Conservation (phyloP, 352 stramenopile genomes). For the Pythium sukuiense region DNA sequence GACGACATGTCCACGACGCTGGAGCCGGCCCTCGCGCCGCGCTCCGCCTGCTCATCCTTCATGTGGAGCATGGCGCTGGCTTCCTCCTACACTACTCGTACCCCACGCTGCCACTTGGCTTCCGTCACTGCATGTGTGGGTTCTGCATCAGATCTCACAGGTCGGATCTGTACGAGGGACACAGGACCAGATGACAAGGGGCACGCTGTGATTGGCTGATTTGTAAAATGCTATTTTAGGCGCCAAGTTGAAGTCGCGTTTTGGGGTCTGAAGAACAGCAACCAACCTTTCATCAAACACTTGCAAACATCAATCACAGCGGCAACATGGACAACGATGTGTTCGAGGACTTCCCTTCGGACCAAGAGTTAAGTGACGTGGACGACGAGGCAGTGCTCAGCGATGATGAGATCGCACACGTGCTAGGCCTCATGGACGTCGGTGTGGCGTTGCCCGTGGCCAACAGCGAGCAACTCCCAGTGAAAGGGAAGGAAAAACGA, state of each 20-base stretch:
- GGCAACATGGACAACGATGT: constrained; percentile 27
- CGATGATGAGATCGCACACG: constrained; percentile 40
- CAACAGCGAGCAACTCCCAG: neutral
- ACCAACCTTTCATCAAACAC: neutral
- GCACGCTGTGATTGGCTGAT: constrained; percentile 14
- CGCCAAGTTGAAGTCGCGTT: constrained; percentile 21
- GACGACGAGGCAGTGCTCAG: constrained; percentile 30
- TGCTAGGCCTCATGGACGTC: constrained; percentile 46
- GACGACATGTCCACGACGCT: constrained; percentile 49
- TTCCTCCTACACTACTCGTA: neutral
- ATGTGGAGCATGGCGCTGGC: constrained; percentile 35
- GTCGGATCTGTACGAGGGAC: constrained; percentile 16
- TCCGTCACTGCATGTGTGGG: neutral
- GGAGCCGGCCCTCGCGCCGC: constrained; percentile 38
- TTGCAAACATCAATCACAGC: neutral
- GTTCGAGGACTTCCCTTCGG: constrained; percentile 54
- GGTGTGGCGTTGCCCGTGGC: neutral
- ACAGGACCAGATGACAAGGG: neutral
- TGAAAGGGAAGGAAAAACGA: neutral
- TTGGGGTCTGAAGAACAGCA: neutral
- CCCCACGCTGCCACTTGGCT: neutral
- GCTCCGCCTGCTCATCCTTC: constrained; percentile 47
- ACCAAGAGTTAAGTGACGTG: constrained; percentile 37
- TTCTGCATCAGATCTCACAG: neutral
- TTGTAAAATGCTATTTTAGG: constrained; percentile 10